phyloP scores from a whole-genome alignment of 1,284 basidiomycete genomes.

The Austropuccinia psidii region DNA sequence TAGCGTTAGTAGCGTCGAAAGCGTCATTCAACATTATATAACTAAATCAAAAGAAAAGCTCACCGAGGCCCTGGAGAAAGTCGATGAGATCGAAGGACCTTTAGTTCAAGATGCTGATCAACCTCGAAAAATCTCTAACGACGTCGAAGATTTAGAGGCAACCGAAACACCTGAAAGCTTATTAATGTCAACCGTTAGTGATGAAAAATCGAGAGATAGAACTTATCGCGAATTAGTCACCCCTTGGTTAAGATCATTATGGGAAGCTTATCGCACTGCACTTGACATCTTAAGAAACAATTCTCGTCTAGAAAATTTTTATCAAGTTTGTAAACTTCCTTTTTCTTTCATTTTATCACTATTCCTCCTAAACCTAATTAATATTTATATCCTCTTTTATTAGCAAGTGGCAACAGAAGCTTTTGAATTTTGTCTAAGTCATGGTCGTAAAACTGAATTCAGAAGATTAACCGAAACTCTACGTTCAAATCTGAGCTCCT shows the following conservation, averaged over 20 bases:
- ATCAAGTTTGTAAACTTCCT: constrained; percentile 62
- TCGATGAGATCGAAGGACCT: constrained; percentile 55
- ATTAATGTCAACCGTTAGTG: constrained; percentile 74
- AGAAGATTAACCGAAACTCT: constrained; percentile 93
- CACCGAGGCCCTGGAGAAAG: constrained; percentile 55
- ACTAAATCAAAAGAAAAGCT: constrained; percentile 80
- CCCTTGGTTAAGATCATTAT: constrained; percentile 95
- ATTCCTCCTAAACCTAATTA: constrained; percentile 13
- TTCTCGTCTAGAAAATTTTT: constrained; percentile 82
- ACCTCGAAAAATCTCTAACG: not conserved
- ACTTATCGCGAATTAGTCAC: constrained; percentile 93
- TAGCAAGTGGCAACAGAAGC: constrained; percentile 94
- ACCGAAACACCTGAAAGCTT: constrained; percentile 89
- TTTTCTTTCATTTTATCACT: not conserved
- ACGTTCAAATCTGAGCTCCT: constrained; percentile 86
- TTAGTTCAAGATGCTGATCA: constrained; percentile 57
- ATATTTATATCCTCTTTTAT: constrained; percentile 35
- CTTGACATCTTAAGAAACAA: constrained; percentile 97
- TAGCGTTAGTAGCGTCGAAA: constrained; percentile 82
- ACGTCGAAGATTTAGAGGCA: constrained; percentile 74
- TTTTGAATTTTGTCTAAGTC: constrained; percentile 90
- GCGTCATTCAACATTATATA: constrained; percentile 83
- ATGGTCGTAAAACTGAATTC: constrained; percentile 95
- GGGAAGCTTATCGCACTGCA: constrained; percentile 95
- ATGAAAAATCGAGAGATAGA: constrained; percentile 86